A percentile compares a stretch with the other conserved stretches of the same genome.
phyloP scores from a whole-genome alignment of 2,329 filamentous ascomycete genomes.

The Colletotrichum ledebouriae region DNA sequence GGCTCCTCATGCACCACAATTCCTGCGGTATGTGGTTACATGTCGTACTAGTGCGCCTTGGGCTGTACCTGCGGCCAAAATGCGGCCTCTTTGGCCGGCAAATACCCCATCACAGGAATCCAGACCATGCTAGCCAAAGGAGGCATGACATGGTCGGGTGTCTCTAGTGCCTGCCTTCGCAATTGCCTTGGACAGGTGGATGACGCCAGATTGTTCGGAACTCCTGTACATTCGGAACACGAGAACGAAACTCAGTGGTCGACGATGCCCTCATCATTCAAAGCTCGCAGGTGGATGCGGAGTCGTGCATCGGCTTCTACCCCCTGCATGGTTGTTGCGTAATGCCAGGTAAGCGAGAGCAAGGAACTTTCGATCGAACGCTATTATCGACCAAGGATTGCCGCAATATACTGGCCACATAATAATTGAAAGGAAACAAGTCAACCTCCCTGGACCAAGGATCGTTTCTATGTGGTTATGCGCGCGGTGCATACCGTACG shows the following conservation, averaged over 20 bases:
- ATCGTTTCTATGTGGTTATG: constrained; percentile 17
- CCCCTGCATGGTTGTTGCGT: constrained; percentile 20
- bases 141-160: constrained; percentile 8
- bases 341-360: constrained; percentile 14
- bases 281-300: background rate
- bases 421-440: background rate
- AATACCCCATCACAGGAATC: constrained; percentile 19
- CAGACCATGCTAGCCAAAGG: constrained; percentile 3
- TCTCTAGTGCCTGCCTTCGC: background rate
- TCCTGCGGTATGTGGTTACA: constrained; percentile 36
- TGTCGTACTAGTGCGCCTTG: constrained; percentile 37
- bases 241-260: background rate
- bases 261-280: constrained; percentile 5
- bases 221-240: background rate
- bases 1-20: constrained; percentile 16
- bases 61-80: constrained; percentile 27
- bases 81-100: constrained; percentile 31
- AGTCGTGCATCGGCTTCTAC: constrained; percentile 2
- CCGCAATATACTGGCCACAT: background rate
- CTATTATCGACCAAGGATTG: constrained; percentile 2
- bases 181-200: constrained; percentile 21
- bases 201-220: background rate
- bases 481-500: constrained; percentile 10
- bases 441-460: constrained; percentile 10
- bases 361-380: constrained; percentile 30